These are phyloP conservation scores for Quercus parvula DNA, from an alignment of 306 rosid genomes.

Conservation along the genomic window DNA sequence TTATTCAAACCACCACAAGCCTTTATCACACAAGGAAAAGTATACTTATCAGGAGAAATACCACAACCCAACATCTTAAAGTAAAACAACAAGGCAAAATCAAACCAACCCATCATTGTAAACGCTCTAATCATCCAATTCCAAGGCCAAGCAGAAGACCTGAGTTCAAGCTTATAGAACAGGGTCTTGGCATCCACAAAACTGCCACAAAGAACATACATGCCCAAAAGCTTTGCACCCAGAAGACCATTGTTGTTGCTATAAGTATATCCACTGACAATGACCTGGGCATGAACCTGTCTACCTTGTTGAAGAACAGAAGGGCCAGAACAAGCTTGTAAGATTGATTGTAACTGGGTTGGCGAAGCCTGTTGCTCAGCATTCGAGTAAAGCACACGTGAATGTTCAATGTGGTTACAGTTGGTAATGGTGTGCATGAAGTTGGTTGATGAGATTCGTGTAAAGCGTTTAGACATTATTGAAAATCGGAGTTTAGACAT, in stretches of 20 bases:
- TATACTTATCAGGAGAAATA: constrained; percentile 75
- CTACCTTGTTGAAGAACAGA: constrained; percentile 52
- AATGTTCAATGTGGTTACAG: constrained; percentile 17
- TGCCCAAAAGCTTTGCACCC: constrained; percentile 50
- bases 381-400: neutral
- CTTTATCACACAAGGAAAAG: constrained; percentile 75
- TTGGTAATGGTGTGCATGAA: constrained; percentile 10
- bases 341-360: constrained; percentile 35
- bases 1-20: constrained; percentile 69
- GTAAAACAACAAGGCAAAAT: constrained; percentile 60
- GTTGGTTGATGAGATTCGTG: neutral
- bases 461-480: neutral
- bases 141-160: constrained; percentile 52
- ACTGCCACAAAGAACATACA: constrained; percentile 62
- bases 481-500: neutral
- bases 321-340: constrained; percentile 42
- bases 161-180: constrained; percentile 52
- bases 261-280: constrained; percentile 37
- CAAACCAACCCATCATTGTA: constrained; percentile 49
- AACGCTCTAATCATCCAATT: constrained; percentile 82
- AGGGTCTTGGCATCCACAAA: constrained; percentile 46
- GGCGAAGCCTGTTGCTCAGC: constrained; percentile 21
- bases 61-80: constrained; percentile 71
- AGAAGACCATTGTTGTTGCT: constrained; percentile 15
- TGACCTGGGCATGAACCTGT: constrained; percentile 56